Evolutionary conservation across 2,329 filamentous ascomycete genomes (phyloP), one percentile per base, ranked within the genome.

Genomic region (Phialocephala sp.): DNA sequence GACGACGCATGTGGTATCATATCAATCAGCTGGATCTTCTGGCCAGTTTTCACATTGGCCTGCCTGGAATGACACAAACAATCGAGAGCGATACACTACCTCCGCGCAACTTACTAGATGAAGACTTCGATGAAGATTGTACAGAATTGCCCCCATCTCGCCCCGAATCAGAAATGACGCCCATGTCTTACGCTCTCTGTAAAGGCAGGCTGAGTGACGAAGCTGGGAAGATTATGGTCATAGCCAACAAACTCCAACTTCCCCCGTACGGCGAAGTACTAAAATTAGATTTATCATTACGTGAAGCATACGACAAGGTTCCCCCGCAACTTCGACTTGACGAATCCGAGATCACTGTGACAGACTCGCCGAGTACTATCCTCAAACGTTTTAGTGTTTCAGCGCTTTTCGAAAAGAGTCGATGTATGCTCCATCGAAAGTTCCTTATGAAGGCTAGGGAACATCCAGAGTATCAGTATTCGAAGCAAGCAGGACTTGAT

Each of bases 31-130:
- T 89, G 54, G 89, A 91, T 72, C 76, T 88, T 3, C 76, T 91
- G 3, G 86, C 89, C 35, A 85, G 87, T 1, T 90, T 89, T 72
- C 88, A 91, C 72, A 82, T 90, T 66, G 89, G 89, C 1, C 79
- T 92, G 61, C 89, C 89, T 2, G 84, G 84, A 72, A 89, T 91
- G 85, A 81, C 90, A 52, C 82, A 87, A 64, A 81, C 83, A 35
- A 84, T 88, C 41, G 88, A 90, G 66, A 85, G 83, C 55, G 89
- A 91, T 72, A 89, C 87, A 0, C 78, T 81, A 1, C 75, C 87
- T 24, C 88, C 89, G 18, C 80, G 82, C 39, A 91, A 91, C 74
- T 75, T 91, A 43, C 80, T 85, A 60, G 89, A 92, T 73, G 84
- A 87, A 39, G 89, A 91, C 72, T 89, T 91, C 69, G 81, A 82